A percentile compares a stretch with the other conserved stretches of the same genome.
phyloP scores from a whole-genome alignment of 306 rosid species.

The Casuarina cunninghamiana region DNA sequence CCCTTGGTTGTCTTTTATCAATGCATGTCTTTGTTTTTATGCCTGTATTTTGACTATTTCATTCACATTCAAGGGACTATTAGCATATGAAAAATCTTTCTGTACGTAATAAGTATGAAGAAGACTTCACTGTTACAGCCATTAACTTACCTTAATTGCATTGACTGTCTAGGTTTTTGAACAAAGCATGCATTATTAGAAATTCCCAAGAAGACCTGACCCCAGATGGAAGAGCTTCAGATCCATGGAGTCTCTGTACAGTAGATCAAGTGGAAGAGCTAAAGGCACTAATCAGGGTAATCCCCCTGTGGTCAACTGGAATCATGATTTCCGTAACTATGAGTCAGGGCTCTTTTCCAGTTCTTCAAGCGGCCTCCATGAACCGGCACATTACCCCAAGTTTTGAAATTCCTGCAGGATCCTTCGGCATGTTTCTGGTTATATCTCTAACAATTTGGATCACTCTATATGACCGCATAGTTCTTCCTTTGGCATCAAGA shows the following conservation, averaged over 20 bases:
- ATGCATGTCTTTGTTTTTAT: neutral
- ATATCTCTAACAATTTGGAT: slow-evolving; percentile 16
- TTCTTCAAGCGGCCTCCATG: slow-evolving; percentile 35
- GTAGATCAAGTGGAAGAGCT: slow-evolving; percentile 44
- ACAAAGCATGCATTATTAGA: slow-evolving; percentile 54
- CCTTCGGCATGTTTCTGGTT: neutral
- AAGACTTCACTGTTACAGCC: neutral
- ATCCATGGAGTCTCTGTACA: slow-evolving; percentile 57
- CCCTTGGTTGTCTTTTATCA: neutral
- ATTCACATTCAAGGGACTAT: neutral
- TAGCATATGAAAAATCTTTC: neutral
- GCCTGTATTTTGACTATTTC: neutral
- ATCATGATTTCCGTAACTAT: slow-evolving; percentile 11
- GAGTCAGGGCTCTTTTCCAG: slow-evolving; percentile 16
- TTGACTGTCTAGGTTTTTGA: slow-evolving; percentile 34
- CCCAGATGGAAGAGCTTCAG: slow-evolving; percentile 35
- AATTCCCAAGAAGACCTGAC: slow-evolving; percentile 20
- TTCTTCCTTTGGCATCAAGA: slow-evolving; percentile 29
- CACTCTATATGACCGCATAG: slow-evolving; percentile 13
- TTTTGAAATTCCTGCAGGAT: slow-evolving; percentile 33
- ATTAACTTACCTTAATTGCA: neutral
- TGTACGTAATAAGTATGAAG: neutral
- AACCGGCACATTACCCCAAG: slow-evolving; percentile 24
- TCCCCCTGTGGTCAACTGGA: slow-evolving; percentile 37
- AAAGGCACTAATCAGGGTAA: slow-evolving; percentile 20